Conservation (phyloP, 164 flowering plant species). For the Vitis amurensis region DNA sequence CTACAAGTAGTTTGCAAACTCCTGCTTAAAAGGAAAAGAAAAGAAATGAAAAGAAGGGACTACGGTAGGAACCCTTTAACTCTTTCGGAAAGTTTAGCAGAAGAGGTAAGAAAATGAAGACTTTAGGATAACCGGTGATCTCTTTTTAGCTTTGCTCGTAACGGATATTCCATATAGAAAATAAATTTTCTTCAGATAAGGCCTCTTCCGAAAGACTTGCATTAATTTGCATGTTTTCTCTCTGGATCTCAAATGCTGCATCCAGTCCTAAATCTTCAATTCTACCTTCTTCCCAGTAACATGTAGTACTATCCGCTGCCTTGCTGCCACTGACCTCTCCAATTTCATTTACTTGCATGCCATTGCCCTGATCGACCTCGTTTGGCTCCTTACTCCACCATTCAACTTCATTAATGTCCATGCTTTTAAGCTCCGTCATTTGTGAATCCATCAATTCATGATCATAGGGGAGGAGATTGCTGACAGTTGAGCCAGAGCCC, state of each 20-base stretch:
- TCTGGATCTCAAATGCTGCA: slow-evolving; percentile 5
- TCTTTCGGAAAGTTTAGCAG: no score
- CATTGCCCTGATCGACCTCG: slow-evolving; percentile 2
- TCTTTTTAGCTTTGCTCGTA: slow-evolving; percentile 7
- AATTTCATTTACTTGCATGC: no score
- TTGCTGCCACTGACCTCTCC: no score
- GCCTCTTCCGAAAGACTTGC: slow-evolving; percentile 2
- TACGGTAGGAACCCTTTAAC: background rate
- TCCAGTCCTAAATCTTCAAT: slow-evolving; percentile 12
- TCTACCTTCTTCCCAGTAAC: background rate
- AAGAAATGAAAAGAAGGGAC: background rate
- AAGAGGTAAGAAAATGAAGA: no score
- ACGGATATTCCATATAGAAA: slow-evolving; percentile 31
- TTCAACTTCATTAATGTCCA: background rate
- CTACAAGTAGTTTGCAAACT: background rate
- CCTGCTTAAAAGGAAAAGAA: background rate
- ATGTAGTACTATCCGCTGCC: no score
- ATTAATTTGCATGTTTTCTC: slow-evolving; percentile 10
- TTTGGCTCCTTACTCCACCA: slow-evolving; percentile 19
- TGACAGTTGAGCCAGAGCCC: background rate
- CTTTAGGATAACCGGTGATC: no score
- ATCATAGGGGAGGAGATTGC: background rate
- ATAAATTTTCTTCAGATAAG: slow-evolving; percentile 5
- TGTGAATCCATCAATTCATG: background rate
- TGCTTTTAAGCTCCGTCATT: background rate